A percentile compares a stretch with the other conserved stretches of the same genome.
phyloP scores from a whole-genome alignment of 1,284 basidiomycete species.

The Sporisorium scitamineum region DNA sequence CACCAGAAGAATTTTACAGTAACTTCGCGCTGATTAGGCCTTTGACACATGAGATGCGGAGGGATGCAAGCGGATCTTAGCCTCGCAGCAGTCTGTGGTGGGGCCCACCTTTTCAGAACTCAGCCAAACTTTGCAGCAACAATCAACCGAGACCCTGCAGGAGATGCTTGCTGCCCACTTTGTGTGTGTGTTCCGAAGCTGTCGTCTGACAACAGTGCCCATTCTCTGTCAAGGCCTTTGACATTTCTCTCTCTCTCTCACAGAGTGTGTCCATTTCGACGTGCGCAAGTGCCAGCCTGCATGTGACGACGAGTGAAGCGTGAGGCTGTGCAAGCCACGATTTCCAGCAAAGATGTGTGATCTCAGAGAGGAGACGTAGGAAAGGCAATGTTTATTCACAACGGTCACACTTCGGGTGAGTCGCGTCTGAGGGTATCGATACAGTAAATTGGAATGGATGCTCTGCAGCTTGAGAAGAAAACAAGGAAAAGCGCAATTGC shows the following conservation, averaged over 20 bases:
- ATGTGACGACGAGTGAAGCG: background rate
- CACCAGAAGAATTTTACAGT: background rate
- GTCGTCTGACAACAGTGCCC: too few relatives aligned
- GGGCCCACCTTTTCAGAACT: background rate
- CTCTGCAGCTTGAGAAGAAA: background rate
- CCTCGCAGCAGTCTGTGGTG: too few relatives aligned
- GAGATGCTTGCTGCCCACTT: too few relatives aligned
- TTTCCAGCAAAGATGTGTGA: conserved; percentile 1
- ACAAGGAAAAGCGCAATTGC: background rate
- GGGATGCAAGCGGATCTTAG: background rate
- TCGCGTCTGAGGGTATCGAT: conserved; percentile 7
- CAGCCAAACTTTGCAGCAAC: background rate
- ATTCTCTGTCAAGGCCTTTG: background rate
- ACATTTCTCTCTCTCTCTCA: too few relatives aligned
- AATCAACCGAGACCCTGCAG: too few relatives aligned
- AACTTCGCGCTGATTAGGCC: conserved; percentile 12
- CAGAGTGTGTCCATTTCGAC: background rate
- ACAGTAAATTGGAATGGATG: background rate
- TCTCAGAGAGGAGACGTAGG: conserved; percentile 5
- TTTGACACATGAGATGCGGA: conserved; percentile 31
- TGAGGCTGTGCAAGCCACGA: conserved; percentile 9
- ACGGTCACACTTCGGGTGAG: background rate
- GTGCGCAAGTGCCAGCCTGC: too few relatives aligned
- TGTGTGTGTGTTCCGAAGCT: too few relatives aligned
- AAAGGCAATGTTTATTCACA: background rate